Conservation (phyloP, 23 red algal genomes). For the Pyropia haitanensis region DNA sequence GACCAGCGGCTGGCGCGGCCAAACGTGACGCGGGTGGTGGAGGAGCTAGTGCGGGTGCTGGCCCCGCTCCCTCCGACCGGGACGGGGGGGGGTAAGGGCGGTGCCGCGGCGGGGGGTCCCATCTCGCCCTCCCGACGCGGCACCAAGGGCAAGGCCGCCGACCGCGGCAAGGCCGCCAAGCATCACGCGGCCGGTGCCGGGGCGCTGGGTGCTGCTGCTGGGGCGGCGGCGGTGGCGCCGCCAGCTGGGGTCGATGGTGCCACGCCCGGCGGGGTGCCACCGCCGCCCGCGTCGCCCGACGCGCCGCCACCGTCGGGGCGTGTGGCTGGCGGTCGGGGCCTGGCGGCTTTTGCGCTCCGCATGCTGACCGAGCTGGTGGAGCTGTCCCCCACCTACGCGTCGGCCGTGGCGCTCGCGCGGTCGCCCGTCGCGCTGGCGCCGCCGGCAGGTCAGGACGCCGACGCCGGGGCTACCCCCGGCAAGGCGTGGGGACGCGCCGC, state of each 20-base stretch:
- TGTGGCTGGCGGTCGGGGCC: neutral
- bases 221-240: too few relatives aligned
- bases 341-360: conserved; percentile 23
- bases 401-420: too few relatives aligned
- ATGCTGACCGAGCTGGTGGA: conserved; percentile 39
- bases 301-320: neutral
- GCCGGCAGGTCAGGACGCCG: too few relatives aligned
- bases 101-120: neutral
- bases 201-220: too few relatives aligned
- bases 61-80: neutral
- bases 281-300: too few relatives aligned
- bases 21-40: conserved; percentile 35
- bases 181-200: neutral
- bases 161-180: conserved; percentile 4
- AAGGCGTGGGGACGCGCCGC: too few relatives aligned
- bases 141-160: neutral
- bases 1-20: conserved; percentile 1
- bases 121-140: neutral
- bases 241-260: too few relatives aligned
- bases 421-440: too few relatives aligned
- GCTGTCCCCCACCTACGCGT: conserved; percentile 9
- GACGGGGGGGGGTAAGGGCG: neutral
- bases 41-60: conserved; percentile 9
- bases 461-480: too few relatives aligned
- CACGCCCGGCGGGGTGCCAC: too few relatives aligned